A percentile compares a stretch with the other conserved stretches of the same genome.
Evolutionary conservation across 1,284 basidiomycete genomes (phyloP).

Genomic region (Takashimella tepidaria): DNA sequence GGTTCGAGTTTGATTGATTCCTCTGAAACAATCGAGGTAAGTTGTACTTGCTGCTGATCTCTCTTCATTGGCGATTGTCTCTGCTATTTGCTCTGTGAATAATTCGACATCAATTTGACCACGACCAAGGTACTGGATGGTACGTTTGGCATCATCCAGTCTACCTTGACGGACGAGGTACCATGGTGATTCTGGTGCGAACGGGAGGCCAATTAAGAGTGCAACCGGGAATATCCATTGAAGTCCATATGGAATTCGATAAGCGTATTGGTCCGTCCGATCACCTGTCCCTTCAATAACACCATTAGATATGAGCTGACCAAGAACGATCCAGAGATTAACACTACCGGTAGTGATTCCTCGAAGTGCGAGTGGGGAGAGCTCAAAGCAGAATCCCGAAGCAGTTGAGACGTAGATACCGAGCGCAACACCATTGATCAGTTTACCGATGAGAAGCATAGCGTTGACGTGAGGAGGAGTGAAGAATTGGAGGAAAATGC

Average conservation of each 20-base stretch:
- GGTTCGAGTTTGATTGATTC: slow-evolving; percentile 7
- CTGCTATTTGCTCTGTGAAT: slow-evolving; percentile 18
- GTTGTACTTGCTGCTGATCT: slow-evolving; percentile 12
- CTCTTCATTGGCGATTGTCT: slow-evolving; percentile 29
- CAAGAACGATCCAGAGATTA: slow-evolving; percentile 19
- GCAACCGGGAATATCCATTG: slow-evolving; percentile 34
- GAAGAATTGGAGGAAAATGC: slow-evolving; percentile 22
- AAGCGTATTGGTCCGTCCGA: slow-evolving; percentile 26
- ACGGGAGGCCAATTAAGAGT: slow-evolving; percentile 15
- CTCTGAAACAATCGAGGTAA: slow-evolving; percentile 11
- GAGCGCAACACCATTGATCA: slow-evolving; percentile 18
- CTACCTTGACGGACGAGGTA: slow-evolving; percentile 19
- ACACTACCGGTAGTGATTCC: slow-evolving; percentile 16
- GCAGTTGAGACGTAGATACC: slow-evolving; percentile 18
- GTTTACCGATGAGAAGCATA: slow-evolving; percentile 19
- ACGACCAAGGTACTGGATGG: slow-evolving; percentile 13
- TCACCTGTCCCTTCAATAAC: slow-evolving; percentile 11
- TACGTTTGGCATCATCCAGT: slow-evolving; percentile 12
- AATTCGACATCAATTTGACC: slow-evolving; percentile 9
- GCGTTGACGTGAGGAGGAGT: slow-evolving; percentile 14
- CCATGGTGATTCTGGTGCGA: slow-evolving; percentile 32
- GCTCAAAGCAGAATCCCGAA: slow-evolving; percentile 12
- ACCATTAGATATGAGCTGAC: slow-evolving; percentile 3
- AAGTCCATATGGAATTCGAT: slow-evolving; percentile 42
- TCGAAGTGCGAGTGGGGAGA: slow-evolving; percentile 9